phyloP scores from a whole-genome alignment of 2,329 filamentous ascomycete genomes.

The Thielaviopsis musarum region DNA sequence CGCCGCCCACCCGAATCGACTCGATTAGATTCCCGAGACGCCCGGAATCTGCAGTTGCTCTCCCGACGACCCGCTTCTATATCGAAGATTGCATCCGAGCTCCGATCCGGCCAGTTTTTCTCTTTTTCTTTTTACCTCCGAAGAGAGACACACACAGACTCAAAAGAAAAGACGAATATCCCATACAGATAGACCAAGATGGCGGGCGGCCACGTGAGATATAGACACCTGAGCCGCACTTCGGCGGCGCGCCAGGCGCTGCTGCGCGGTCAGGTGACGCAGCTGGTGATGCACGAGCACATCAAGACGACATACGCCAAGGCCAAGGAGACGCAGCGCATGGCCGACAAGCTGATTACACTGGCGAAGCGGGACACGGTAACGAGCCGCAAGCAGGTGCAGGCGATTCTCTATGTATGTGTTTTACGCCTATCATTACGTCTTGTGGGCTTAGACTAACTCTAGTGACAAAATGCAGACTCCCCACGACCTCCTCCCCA shows the following conservation, averaged over 20 bases:
- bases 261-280: slow-evolving; percentile 88
- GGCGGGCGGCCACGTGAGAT: slow-evolving; percentile 76
- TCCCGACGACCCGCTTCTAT: too few species aligned
- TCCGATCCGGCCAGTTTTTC: neutral
- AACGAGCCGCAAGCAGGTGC: slow-evolving; percentile 56
- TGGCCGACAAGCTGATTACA: slow-evolving; percentile 90
- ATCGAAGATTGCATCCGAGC: too few species aligned
- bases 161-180: neutral
- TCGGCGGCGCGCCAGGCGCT: slow-evolving; percentile 83
- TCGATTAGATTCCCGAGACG: neutral
- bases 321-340: slow-evolving; percentile 86
- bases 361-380: slow-evolving; percentile 86
- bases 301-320: slow-evolving; percentile 93
- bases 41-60: too few species aligned
- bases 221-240: slow-evolving; percentile 70
- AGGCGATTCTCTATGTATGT: slow-evolving; percentile 71
- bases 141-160: neutral
- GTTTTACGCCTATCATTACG: too few species aligned
- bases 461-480: too few species aligned
- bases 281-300: slow-evolving; percentile 80
- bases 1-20: neutral
- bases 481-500: slow-evolving; percentile 55
- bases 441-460: too few species aligned
- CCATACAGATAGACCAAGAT: slow-evolving; percentile 29
- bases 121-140: neutral